phyloP scores from a whole-genome alignment of 2,329 filamentous ascomycete genomes.

The Ceratocystiopsis brevicomis region DNA sequence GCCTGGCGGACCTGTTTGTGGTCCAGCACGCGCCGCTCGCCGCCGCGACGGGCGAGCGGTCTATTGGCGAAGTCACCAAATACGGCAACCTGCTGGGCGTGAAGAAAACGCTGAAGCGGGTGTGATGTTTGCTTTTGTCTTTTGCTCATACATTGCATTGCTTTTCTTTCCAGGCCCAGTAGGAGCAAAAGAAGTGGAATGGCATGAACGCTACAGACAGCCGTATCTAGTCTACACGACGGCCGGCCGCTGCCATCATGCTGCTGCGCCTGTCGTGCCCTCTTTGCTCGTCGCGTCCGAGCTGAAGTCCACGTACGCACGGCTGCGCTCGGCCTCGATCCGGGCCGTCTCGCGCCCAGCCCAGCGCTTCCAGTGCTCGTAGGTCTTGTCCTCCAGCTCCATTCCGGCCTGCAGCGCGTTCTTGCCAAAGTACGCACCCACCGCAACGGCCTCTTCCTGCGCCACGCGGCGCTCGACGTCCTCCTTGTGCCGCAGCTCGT shows the following conservation, averaged over 20 bases:
- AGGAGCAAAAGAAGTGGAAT: too few relatives aligned
- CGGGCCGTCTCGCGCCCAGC: conserved; percentile 32
- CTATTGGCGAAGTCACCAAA: conserved; percentile 8
- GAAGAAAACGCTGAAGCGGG: conserved; percentile 9
- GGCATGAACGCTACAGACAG: background rate
- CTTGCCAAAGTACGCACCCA: conserved; percentile 79
- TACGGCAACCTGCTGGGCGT: conserved; percentile 10
- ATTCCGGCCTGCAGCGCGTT: conserved; percentile 57
- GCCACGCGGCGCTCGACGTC: conserved; percentile 71
- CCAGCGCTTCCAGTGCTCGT: conserved; percentile 74
- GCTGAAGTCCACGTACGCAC: conserved; percentile 25
- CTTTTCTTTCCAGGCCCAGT: background rate
- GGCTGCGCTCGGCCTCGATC: conserved; percentile 21
- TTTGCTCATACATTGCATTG: too few relatives aligned
- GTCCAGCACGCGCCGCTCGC: conserved; percentile 62
- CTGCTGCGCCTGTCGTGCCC: background rate
- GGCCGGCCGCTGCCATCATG: too few relatives aligned
- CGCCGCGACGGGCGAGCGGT: conserved; percentile 21
- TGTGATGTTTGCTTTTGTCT: background rate
- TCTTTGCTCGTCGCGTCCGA: background rate
- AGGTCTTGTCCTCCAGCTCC: conserved; percentile 61
- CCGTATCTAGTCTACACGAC: too few relatives aligned
- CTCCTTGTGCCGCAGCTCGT: conserved; percentile 60
- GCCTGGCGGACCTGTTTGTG: conserved; percentile 56
- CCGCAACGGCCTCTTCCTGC: conserved; percentile 66